Percentiles rank a stretch among this genome's conserved stretches.
phyloP scores from a whole-genome alignment of 1,284 basidiomycete species.

The Apiotrichum siamense region DNA sequence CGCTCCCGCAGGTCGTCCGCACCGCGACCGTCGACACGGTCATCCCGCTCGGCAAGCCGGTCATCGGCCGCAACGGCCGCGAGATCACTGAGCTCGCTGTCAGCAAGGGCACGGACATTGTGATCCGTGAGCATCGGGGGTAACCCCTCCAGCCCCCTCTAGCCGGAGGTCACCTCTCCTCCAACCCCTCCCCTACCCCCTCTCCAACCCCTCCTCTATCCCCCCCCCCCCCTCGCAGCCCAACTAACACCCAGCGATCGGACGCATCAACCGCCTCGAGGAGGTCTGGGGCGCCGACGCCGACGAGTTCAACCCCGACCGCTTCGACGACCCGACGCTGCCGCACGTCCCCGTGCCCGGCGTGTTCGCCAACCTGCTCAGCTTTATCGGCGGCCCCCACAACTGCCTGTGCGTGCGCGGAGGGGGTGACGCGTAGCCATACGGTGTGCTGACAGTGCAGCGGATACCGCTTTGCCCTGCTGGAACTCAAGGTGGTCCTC shows the following conservation, averaged over 20 bases:
- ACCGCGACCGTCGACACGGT: constrained; percentile 54
- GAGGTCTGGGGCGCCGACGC: constrained; percentile 67
- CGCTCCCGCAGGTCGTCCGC: constrained; percentile 62
- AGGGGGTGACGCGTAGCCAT: too few relatives aligned
- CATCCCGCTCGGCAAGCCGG: constrained; percentile 55
- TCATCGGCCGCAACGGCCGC: constrained; percentile 44
- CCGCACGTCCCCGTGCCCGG: constrained; percentile 54
- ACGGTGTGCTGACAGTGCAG: constrained; percentile 5
- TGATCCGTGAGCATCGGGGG: constrained; percentile 45
- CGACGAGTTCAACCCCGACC: constrained; percentile 53
- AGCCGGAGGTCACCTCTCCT: constrained; percentile 17
- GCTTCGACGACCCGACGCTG: constrained; percentile 20
- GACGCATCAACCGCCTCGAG: constrained; percentile 54
- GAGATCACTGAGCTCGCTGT: constrained; percentile 38
- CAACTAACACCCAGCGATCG: constrained; percentile 22
- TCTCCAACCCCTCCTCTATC: constrained; percentile 39
- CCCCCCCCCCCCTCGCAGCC: too few relatives aligned
- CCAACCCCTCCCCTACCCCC: constrained; percentile 33
- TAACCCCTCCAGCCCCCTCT: too few relatives aligned
- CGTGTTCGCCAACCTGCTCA: constrained; percentile 59
- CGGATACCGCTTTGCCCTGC: constrained; percentile 63
- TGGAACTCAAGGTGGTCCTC: constrained; percentile 59
- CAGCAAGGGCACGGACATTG: constrained; percentile 35
- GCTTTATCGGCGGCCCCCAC: constrained; percentile 61
- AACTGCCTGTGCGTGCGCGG: constrained; percentile 54